phyloP scores from a whole-genome alignment of 2,329 filamentous ascomycete species.

The Cladosporium phlei region DNA sequence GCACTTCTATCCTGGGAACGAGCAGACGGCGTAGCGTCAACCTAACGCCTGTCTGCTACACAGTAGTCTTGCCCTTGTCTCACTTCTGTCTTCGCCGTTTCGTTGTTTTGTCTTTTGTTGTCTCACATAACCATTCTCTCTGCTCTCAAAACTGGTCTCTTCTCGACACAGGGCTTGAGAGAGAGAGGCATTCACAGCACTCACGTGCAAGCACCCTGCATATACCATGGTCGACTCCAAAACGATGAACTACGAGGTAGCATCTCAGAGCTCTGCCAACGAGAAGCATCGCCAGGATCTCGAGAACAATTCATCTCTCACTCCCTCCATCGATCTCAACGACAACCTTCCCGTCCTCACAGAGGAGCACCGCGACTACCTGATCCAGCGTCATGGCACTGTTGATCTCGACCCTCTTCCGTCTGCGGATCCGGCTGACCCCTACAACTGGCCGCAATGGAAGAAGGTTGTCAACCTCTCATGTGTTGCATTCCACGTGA shows the following conservation, averaged over 20 bases:
- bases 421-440: slow-evolving; percentile 46
- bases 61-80: not conserved
- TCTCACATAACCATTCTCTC: not conserved
- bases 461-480: slow-evolving; percentile 47
- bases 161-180: not conserved
- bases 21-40: slow-evolving; percentile 1
- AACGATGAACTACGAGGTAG: slow-evolving; percentile 4
- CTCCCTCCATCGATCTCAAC: slow-evolving; percentile 6
- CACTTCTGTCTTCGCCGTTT: slow-evolving; percentile 2
- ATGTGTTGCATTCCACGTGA: slow-evolving; percentile 47
- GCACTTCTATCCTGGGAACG: slow-evolving; percentile 7
- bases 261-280: slow-evolving; percentile 6
- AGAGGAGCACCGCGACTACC: slow-evolving; percentile 46
- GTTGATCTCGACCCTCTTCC: slow-evolving; percentile 52
- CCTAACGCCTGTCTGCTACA: slow-evolving; percentile 5
- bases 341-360: slow-evolving; percentile 33
- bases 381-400: slow-evolving; percentile 51
- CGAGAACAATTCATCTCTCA: not conserved
- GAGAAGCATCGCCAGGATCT: slow-evolving; percentile 5
- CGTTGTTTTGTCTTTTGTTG: not conserved
- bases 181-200: not conserved
- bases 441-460: slow-evolving; percentile 54
- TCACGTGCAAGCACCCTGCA: not conserved
- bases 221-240: not conserved
- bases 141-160: not conserved